These are phyloP conservation scores for Blastobotrys malaysiensis DNA, from an alignment of 1,139 yeast species.

Conservation along the genomic window DNA sequence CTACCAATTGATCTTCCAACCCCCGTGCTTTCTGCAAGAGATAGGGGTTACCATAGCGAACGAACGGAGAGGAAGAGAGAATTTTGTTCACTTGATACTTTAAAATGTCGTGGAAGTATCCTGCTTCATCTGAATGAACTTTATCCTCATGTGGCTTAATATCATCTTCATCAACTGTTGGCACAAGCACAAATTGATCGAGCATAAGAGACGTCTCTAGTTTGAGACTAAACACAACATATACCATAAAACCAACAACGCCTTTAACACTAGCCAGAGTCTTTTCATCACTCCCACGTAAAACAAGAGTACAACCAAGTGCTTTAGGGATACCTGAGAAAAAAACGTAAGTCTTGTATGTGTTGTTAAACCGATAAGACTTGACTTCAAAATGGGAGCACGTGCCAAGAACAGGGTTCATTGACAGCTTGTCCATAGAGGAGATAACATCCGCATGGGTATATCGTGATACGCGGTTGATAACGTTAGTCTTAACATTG, in stretches of 20 bases:
- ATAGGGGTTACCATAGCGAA: constrained; percentile 61
- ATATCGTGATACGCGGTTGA: constrained; percentile 72
- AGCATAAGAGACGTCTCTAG: constrained; percentile 77
- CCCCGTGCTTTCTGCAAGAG: constrained; percentile 51
- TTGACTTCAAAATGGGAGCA: constrained; percentile 70
- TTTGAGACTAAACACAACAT: constrained; percentile 68
- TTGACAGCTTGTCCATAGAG: constrained; percentile 59
- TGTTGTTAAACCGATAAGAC: constrained; percentile 48
- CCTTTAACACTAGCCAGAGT: constrained; percentile 63
- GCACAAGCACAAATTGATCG: constrained; percentile 60
- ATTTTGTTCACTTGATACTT: constrained; percentile 45
- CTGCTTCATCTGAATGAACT: constrained; percentile 13
- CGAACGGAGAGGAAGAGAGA: constrained; percentile 72
- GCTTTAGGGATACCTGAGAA: constrained; percentile 71
- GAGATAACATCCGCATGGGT: constrained; percentile 77
- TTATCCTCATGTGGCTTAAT: background rate
- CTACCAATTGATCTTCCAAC: constrained; percentile 44
- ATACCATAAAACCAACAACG: constrained; percentile 73
- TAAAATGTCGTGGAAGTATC: constrained; percentile 46
- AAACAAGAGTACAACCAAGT: constrained; percentile 73
- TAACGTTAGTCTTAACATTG: constrained; percentile 75
- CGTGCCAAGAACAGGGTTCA: constrained; percentile 59
- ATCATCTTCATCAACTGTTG: constrained; percentile 22
- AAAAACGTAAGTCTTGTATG: constrained; percentile 66
- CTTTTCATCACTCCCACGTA: constrained; percentile 67